phyloP scores from a whole-genome alignment of 768 basidiomycete species.

The Russula ochroleuca region DNA sequence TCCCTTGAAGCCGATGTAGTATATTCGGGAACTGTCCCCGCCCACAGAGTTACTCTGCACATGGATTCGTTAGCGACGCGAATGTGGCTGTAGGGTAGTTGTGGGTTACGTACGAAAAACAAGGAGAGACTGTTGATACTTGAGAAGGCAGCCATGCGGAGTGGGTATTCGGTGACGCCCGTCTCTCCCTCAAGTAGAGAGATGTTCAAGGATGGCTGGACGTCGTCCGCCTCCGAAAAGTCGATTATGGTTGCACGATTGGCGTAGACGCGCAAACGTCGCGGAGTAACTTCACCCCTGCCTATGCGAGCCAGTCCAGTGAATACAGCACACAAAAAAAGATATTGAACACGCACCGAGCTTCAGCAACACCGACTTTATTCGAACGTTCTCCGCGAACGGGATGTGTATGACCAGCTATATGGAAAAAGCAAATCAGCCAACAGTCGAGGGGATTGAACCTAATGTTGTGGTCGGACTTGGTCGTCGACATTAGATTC shows the following conservation, averaged over 20 bases:
- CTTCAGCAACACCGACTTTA: conserved; percentile 72
- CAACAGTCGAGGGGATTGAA: neutral
- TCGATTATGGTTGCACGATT: conserved; percentile 74
- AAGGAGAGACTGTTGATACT: conserved; percentile 70
- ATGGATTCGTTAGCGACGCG: conserved; percentile 1
- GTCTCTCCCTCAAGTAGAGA: conserved; percentile 67
- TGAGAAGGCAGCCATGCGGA: conserved; percentile 70
- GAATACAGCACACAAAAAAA: conserved; percentile 5
- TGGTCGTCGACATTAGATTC: conserved; percentile 86
- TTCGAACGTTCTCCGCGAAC: conserved; percentile 70
- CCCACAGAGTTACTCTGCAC: conserved; percentile 62
- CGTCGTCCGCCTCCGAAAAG: conserved; percentile 66
- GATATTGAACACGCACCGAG: conserved; percentile 45
- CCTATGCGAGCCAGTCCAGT: conserved; percentile 39
- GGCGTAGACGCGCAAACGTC: conserved; percentile 68
- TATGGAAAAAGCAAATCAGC: conserved; percentile 31
- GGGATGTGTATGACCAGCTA: conserved; percentile 81
- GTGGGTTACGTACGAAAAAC: conserved; percentile 63
- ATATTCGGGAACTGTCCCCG: conserved; percentile 61
- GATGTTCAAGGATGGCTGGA: conserved; percentile 67
- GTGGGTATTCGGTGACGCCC: conserved; percentile 68
- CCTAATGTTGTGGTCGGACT: conserved; percentile 40
- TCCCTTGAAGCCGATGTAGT: conserved; percentile 82
- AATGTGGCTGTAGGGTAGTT: neutral
- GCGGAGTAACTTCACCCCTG: conserved; percentile 71